Base-by-base conservation (phyloP, 257 asterid species). In the Craterostigma plantagineum region DNA sequence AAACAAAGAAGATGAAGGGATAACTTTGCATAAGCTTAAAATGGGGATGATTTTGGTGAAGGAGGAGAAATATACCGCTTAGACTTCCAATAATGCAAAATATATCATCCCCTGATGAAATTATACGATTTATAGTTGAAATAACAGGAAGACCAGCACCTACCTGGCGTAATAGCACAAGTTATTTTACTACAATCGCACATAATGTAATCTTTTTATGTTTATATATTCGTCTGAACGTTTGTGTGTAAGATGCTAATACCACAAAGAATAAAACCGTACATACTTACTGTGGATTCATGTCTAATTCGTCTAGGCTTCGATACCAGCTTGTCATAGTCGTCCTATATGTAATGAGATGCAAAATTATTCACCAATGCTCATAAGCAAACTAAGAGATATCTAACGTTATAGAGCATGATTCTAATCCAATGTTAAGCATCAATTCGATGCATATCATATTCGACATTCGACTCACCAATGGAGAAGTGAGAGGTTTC, bases 141-240 rank as follows among this genome's bases (percentile, higher is more conserved):
- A 86, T 81, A 52, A 82, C 77, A 48, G 97, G 97, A 52, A 86
- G 93, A 49, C 97, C 95, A 33, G 97, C 97, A 61, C 97, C 97
- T 57, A 86, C 97, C 97, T 86, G 68, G 44, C 61, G 64, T 17
- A 48, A 35, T 38, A 17, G 18, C 30, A 23, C 30, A 33, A 18
- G 48, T 34, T 43, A 45, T 46, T 35, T 8, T 40, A 1, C 12
- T n/a, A 10, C 1, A 12, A 36, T 36, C n/a, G n/a, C n/a, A n/a
- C n/a, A n/a, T n/a, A n/a, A n/a, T 23, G 30, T 23, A 6, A 23
- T 23, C 30, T 23, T 23, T 23, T 23, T 23, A 6, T 23, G 30
- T 23, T 23, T 23, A 23, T 23, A 23, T 23, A n/a, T 23, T 23
- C 30, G 30, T 23, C 4, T 23, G 30, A 2, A 23, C 6, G 30